Percentiles rank a stretch among this genome's conserved stretches.
Conservation (phyloP, 192 early-diverging fungal species). For the Umbelopsis ramanniana region DNA sequence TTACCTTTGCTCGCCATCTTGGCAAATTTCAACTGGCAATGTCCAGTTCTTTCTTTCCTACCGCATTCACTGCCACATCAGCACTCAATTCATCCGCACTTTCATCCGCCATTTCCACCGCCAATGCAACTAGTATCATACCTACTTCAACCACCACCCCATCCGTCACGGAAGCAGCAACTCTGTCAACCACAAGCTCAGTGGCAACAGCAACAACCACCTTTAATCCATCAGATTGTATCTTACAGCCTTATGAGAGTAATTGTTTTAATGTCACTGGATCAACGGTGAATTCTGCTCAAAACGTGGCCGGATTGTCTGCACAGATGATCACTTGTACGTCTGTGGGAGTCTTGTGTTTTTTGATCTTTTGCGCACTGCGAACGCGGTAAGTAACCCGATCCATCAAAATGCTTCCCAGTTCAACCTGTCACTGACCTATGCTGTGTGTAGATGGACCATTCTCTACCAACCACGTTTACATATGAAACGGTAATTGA, state of each 20-base stretch:
- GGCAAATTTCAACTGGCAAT: not conserved
- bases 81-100: not conserved
- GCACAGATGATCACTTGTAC: slow-evolving; percentile 31
- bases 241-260: not conserved
- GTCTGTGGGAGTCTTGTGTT: slow-evolving; percentile 23
- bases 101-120: not conserved
- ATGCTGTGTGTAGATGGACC: not conserved
- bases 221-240: not conserved
- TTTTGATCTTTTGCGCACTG: slow-evolving; percentile 32
- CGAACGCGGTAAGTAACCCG: slow-evolving; percentile 27
- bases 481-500: slow-evolving; percentile 37
- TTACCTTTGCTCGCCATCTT: not conserved
- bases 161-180: not conserved
- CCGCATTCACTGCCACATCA: not conserved
- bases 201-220: not conserved
- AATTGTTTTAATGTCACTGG: not conserved
- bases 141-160: not conserved
- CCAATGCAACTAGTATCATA: not conserved
- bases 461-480: slow-evolving; percentile 34
- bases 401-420: no score
- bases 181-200: not conserved
- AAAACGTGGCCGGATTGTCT: slow-evolving; percentile 29
- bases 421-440: not conserved
- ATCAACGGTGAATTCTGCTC: not conserved
- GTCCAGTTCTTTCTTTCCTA: not conserved